Conservation (phyloP, 148 eudicot genomes). For the Fallopia convolvulus region DNA sequence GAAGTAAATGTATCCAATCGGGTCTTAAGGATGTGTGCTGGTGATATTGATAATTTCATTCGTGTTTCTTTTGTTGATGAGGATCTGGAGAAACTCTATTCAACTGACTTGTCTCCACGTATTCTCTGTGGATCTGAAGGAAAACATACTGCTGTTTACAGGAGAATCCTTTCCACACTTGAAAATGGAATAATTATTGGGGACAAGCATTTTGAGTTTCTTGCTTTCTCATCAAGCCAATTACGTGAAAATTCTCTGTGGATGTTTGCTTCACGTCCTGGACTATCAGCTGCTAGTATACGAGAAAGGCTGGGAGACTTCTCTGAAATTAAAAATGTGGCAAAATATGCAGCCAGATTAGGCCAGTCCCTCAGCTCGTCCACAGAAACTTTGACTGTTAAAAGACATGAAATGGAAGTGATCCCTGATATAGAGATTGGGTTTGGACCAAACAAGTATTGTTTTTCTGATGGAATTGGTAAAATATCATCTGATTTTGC, state of each 20-base stretch:
- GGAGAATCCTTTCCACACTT: conserved; percentile 47
- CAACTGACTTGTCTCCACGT: conserved; percentile 62
- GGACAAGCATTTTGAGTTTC: conserved; percentile 70
- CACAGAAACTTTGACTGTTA: conserved; percentile 66
- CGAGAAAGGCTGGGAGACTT: conserved; percentile 88
- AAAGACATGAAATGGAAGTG: conserved; percentile 37
- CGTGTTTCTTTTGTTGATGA: conserved; percentile 93
- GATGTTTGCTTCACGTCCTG: conserved; percentile 84
- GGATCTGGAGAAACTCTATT: conserved; percentile 50
- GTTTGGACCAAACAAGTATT: conserved; percentile 24
- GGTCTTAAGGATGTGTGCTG: conserved; percentile 45
- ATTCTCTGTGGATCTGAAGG: conserved; percentile 20
- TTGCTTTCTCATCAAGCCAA: conserved; percentile 90
- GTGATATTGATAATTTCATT: conserved; percentile 65
- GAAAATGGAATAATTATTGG: conserved; percentile 57
- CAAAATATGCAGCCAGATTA: conserved; percentile 96
- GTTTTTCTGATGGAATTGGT: conserved; percentile 92
- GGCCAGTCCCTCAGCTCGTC: conserved; percentile 95
- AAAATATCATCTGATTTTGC: conserved; percentile 83
- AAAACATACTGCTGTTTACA: conserved; percentile 44
- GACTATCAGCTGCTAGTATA: conserved; percentile 53
- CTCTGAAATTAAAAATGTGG: conserved; percentile 55
- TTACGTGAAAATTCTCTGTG: conserved; percentile 79
- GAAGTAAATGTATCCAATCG: conserved; percentile 84
- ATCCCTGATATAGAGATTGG: conserved; percentile 46